phyloP scores from a whole-genome alignment of 2,329 filamentous ascomycete species.

The Pseudogymnoascus sp. region DNA sequence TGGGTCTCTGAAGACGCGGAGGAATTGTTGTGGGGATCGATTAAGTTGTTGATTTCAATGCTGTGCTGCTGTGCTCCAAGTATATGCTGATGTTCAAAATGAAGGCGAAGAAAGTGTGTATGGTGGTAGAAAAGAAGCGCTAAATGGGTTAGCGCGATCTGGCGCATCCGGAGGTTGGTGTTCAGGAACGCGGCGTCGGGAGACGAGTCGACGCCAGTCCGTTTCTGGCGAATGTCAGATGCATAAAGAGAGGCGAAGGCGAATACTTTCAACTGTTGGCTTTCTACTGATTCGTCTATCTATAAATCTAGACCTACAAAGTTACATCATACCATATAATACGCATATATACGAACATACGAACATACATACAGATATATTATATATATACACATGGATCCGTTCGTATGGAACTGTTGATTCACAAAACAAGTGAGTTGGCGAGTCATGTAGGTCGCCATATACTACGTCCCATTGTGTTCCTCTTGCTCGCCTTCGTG shows the following conservation, averaged over 20 bases:
- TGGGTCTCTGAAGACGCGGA: slow-evolving; percentile 1
- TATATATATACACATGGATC: background rate
- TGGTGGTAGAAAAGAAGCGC: slow-evolving; percentile 7
- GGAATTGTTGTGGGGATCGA: slow-evolving; percentile 5
- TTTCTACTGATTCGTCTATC: background rate
- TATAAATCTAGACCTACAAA: background rate
- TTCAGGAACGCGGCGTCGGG: slow-evolving; percentile 8
- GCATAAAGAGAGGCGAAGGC: background rate
- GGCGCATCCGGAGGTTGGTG: slow-evolving; percentile 1
- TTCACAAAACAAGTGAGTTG: background rate
- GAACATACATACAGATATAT: background rate
- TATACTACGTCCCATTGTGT: background rate
- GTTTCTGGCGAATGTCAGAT: slow-evolving; percentile 8
- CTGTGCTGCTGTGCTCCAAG: slow-evolving; percentile 8
- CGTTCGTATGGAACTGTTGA: background rate
- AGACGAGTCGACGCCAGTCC: slow-evolving; percentile 4
- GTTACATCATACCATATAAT: background rate
- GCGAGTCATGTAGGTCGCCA: background rate
- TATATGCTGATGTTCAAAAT: slow-evolving; percentile 9
- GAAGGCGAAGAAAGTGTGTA: slow-evolving; percentile 10
- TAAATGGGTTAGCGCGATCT: slow-evolving; percentile 10
- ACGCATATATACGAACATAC: background rate
- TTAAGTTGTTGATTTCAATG: slow-evolving; percentile 8
- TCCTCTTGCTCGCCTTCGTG: background rate
- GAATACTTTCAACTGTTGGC: background rate